Percentiles rank a stretch among this genome's conserved stretches.
Conservation (phyloP, 495 filamentous ascomycete genomes). For the Penicillium cataractarum region DNA sequence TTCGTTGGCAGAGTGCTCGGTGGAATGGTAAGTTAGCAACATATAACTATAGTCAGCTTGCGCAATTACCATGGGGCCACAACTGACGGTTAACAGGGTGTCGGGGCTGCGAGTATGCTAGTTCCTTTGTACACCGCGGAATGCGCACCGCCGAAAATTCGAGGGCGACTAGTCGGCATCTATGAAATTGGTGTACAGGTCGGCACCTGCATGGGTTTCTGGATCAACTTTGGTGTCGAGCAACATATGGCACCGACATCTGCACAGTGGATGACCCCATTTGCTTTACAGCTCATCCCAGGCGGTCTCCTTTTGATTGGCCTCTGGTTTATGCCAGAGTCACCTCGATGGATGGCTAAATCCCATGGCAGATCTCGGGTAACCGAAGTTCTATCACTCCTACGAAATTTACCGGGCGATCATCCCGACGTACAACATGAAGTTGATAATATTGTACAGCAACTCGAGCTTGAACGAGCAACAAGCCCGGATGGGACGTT, state of each 20-base stretch:
- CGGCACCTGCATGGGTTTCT: constrained; percentile 66
- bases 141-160: constrained; percentile 71
- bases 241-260: constrained; percentile 17
- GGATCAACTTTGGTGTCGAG: constrained; percentile 53
- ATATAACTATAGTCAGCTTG: not conserved
- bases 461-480: constrained; percentile 16
- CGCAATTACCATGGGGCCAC: not conserved
- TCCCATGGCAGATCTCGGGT: constrained; percentile 12
- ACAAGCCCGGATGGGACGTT: constrained; percentile 29
- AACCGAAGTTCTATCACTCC: constrained; percentile 6
- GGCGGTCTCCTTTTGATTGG: constrained; percentile 48
- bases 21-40: constrained; percentile 11
- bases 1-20: constrained; percentile 16
- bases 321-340: constrained; percentile 60
- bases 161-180: constrained; percentile 71
- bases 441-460: constrained; percentile 19
- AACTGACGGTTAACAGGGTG: constrained; percentile 25
- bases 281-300: constrained; percentile 27
- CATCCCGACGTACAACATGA: constrained; percentile 20
- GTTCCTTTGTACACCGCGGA: constrained; percentile 77
- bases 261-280: constrained; percentile 26
- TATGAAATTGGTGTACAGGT: constrained; percentile 69
- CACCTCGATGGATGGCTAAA: constrained; percentile 59
- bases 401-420: constrained; percentile 20
- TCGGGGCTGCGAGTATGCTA: constrained; percentile 54